phyloP scores from a whole-genome alignment of 768 basidiomycete genomes.

The Thelephora aurantiotincta region DNA sequence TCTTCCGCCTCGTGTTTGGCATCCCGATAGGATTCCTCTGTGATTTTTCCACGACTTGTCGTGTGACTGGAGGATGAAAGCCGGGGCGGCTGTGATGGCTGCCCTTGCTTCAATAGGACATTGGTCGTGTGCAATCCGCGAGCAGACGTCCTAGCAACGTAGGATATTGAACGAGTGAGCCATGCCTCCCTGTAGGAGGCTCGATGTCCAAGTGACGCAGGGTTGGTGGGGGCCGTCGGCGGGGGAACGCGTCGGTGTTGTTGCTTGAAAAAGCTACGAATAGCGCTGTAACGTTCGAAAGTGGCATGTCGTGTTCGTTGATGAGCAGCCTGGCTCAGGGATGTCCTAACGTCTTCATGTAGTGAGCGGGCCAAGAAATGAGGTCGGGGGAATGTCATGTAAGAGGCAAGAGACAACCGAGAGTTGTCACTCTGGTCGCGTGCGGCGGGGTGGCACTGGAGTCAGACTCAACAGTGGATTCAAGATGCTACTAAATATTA shows the following conservation, averaged over 20 bases:
- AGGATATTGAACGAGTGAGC: too few species aligned
- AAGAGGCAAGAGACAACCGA: too few species aligned
- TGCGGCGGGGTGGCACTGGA: too few species aligned
- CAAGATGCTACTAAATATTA: conserved; percentile 5
- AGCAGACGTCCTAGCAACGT: too few species aligned
- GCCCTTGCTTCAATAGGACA: neutral
- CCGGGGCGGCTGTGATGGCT: neutral
- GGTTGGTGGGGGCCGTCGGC: neutral
- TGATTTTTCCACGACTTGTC: neutral
- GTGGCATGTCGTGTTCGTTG: conserved; percentile 9
- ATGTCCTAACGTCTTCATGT: neutral
- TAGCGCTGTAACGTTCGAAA: conserved; percentile 43
- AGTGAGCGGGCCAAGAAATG: neutral
- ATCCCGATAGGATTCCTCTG: too few species aligned
- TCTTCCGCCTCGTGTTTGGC: neutral
- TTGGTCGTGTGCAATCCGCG: too few species aligned
- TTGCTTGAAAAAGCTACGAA: conserved; percentile 41
- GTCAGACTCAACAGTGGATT: too few species aligned
- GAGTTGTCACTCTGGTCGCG: neutral
- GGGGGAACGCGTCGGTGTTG: conserved; percentile 6
- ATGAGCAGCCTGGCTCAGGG: neutral
- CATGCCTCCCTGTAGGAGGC: too few species aligned
- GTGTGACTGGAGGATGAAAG: conserved; percentile 3
- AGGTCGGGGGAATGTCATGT: too few species aligned
- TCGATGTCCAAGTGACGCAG: too few species aligned